These are phyloP conservation scores for Boletus subparvulus DNA, from an alignment of 768 basidiomycete genomes.

Conservation along the genomic window DNA sequence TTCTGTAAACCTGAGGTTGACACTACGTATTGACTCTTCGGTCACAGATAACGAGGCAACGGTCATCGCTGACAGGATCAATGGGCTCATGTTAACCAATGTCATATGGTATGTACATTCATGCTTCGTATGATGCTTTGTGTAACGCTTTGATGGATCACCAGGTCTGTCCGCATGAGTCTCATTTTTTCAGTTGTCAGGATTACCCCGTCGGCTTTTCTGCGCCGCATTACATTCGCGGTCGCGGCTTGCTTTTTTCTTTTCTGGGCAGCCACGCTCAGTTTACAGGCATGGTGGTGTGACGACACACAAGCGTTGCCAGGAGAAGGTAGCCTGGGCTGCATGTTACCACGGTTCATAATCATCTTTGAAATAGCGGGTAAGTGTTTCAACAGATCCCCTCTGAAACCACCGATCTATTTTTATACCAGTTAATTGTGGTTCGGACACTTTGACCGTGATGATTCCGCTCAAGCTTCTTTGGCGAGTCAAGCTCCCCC, in stretches of 20 bases:
- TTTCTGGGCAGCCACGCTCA: constrained; percentile 1
- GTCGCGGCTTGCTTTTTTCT: neutral
- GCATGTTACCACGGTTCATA: neutral
- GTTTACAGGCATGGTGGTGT: constrained; percentile 14
- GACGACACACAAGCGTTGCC: neutral
- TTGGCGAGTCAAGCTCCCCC: constrained; percentile 15
- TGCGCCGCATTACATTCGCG: neutral
- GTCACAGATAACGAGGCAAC: neutral
- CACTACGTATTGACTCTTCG: neutral
- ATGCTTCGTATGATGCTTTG: neutral
- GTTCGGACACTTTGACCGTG: neutral
- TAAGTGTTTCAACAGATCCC: neutral
- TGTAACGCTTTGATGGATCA: neutral
- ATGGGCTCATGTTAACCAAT: constrained; percentile 9
- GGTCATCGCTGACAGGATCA: neutral
- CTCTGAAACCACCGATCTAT: neutral
- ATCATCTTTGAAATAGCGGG: constrained; percentile 5
- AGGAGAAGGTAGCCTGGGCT: neutral
- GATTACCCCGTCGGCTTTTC: neutral
- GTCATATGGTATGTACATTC: constrained; percentile 9
- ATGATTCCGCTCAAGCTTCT: constrained; percentile 13
- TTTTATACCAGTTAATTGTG: constrained; percentile 2
- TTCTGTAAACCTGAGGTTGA: too few species aligned
- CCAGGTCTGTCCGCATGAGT: constrained; percentile 23
- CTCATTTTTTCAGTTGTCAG: constrained; percentile 14